Percentiles rank a stretch among this genome's conserved stretches.
Conservation (phyloP, 805 yeast genomes). For the Lachancea dasiensis region DNA sequence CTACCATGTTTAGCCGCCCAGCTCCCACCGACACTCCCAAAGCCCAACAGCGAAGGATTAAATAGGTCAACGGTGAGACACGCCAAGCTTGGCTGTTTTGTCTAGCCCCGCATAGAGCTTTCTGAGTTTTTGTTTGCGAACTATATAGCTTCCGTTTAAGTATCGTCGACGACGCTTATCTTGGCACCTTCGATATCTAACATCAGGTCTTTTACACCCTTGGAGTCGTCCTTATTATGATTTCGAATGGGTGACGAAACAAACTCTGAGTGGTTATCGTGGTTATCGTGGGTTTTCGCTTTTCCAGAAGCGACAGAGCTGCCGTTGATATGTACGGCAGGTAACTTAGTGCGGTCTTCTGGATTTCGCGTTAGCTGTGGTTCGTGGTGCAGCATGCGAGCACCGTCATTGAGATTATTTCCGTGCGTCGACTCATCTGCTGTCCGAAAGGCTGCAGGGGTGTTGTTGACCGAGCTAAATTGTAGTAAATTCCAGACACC, state of each 20-base stretch:
- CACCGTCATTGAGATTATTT: background rate
- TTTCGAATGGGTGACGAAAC: constrained; percentile 27
- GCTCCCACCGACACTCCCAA: too few relatives aligned
- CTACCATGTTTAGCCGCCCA: too few relatives aligned
- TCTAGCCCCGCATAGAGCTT: background rate
- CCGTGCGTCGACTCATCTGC: constrained; percentile 6
- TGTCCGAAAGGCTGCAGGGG: constrained; percentile 25
- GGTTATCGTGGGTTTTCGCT: constrained; percentile 4
- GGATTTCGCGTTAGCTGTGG: constrained; percentile 2
- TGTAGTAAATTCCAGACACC: constrained; percentile 93
- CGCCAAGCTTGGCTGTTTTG: too few relatives aligned
- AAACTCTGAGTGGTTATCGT: constrained; percentile 14
- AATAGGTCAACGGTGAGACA: too few relatives aligned
- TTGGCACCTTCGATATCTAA: constrained; percentile 31
- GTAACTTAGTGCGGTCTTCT: constrained; percentile 1
- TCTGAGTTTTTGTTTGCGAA: background rate
- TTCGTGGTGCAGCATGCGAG: constrained; percentile 1
- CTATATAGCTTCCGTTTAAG: background rate
- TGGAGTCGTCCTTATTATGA: constrained; percentile 11
- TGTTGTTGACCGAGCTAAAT: constrained; percentile 43
- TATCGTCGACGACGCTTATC: constrained; percentile 24
- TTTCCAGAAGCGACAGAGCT: constrained; percentile 1
- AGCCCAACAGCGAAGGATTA: too few relatives aligned
- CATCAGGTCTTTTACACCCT: constrained; percentile 20
- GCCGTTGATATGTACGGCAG: constrained; percentile 8